phyloP scores from a whole-genome alignment of 768 basidiomycete genomes.

The Boletus subcaerulescens region DNA sequence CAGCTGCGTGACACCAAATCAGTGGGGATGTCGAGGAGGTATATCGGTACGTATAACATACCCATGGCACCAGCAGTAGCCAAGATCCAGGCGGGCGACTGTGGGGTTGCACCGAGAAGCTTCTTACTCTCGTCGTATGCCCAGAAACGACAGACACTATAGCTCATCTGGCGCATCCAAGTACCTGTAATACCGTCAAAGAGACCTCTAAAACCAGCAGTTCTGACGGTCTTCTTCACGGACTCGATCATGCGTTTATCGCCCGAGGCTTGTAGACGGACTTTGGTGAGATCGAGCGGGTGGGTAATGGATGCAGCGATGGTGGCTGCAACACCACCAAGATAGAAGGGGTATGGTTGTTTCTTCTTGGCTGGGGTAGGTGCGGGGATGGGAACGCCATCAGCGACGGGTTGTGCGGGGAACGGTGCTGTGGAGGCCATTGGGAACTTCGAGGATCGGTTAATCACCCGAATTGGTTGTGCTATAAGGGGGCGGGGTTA shows the following conservation, averaged over 20 bases:
- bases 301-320: constrained; percentile 89
- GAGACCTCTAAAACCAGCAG: constrained; percentile 69
- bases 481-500: constrained; percentile 6
- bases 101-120: constrained; percentile 60
- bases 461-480: neutral
- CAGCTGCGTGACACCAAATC: constrained; percentile 46
- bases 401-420: constrained; percentile 5
- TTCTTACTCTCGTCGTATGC: constrained; percentile 92
- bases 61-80: constrained; percentile 84
- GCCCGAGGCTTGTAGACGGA: constrained; percentile 86
- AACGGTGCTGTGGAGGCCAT: constrained; percentile 15
- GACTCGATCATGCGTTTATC: constrained; percentile 89
- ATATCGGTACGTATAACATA: constrained; percentile 35
- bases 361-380: constrained; percentile 41
- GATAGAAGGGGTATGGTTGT: constrained; percentile 82
- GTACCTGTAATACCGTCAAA: constrained; percentile 88
- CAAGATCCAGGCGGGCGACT: constrained; percentile 78
- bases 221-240: constrained; percentile 76
- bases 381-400: constrained; percentile 4
- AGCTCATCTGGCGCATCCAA: constrained; percentile 90
- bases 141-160: constrained; percentile 91
- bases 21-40: neutral
- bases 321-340: constrained; percentile 83
- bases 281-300: constrained; percentile 88
- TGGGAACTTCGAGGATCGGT: neutral